These are phyloP conservation scores for Chionographis japonica DNA, from an alignment of 106 monocot species.

Conservation along the genomic window DNA sequence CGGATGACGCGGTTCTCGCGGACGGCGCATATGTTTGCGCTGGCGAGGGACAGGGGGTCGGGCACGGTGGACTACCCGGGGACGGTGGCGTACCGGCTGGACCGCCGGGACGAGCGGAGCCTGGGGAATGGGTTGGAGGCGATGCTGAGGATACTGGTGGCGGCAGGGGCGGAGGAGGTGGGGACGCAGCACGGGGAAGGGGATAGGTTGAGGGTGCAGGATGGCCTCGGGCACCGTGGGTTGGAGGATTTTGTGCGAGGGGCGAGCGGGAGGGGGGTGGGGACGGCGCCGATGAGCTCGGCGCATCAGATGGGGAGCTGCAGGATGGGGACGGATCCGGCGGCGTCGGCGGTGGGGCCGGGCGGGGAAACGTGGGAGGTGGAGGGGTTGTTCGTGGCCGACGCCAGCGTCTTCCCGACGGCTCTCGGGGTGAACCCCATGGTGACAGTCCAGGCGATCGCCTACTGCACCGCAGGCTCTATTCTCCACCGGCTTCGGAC, in stretches of 20 bases:
- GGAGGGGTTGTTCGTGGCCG: conserved; percentile 64
- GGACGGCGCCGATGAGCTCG: conserved; percentile 26
- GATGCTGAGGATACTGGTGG: conserved; percentile 49
- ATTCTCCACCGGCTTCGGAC: conserved; percentile 5
- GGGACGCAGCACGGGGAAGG: conserved; percentile 63
- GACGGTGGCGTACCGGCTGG: conserved; percentile 30
- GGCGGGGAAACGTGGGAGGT: conserved; percentile 84
- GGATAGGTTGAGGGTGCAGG: conserved; percentile 26
- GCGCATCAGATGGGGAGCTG: conserved; percentile 94
- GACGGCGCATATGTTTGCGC: conserved; percentile 54
- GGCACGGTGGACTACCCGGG: conserved; percentile 37
- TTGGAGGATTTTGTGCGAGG: conserved; percentile 52
- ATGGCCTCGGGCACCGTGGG: conserved; percentile 11
- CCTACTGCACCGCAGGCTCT: conserved; percentile 33
- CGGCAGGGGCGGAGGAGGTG: conserved; percentile 75
- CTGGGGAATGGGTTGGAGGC: conserved; percentile 34
- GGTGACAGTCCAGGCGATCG: conserved; percentile 74
- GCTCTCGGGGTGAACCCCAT: conserved; percentile 84
- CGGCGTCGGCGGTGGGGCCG: conserved; percentile 46
- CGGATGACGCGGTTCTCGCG: conserved; percentile 52
- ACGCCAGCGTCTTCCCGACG: conserved; percentile 64
- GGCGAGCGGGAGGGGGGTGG: conserved; percentile 16
- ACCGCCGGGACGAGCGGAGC: conserved; percentile 42
- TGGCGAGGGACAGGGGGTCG: conserved; percentile 56
- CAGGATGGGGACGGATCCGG: conserved; percentile 57